phyloP scores from a whole-genome alignment of 805 yeast genomes.

The Lachancea sp. region DNA sequence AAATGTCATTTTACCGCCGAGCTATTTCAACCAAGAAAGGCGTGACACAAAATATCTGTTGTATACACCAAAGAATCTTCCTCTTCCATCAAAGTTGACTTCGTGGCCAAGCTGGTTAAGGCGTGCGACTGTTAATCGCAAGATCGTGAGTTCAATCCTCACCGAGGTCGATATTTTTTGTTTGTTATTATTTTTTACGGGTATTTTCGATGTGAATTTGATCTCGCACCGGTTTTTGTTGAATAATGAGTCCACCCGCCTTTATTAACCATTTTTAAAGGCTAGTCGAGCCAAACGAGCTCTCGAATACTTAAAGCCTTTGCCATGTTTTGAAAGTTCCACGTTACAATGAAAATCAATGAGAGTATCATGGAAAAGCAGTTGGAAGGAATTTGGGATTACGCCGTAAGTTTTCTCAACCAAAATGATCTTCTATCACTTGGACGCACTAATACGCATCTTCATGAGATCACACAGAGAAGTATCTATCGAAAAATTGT shows the following conservation, averaged over 20 bases:
- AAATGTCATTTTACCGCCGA: neutral
- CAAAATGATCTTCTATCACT: conserved; percentile 36
- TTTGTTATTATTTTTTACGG: neutral
- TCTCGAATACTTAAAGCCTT: neutral
- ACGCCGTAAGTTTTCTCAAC: conserved; percentile 28
- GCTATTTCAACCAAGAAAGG: neutral
- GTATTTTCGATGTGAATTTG: no score
- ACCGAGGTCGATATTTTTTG: conserved; percentile 40
- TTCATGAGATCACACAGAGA: conserved; percentile 28
- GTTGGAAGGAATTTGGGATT: conserved; percentile 2
- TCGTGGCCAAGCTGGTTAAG: conserved; percentile 56
- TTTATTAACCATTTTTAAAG: neutral
- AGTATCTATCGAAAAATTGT: conserved; percentile 35
- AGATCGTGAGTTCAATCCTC: conserved; percentile 59
- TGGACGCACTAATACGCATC: conserved; percentile 28
- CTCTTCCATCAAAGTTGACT: conserved; percentile 26
- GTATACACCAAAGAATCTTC: neutral
- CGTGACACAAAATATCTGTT: neutral
- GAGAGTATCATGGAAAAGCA: neutral
- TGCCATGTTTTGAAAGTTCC: neutral
- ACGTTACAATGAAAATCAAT: neutral
- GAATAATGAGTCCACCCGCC: neutral
- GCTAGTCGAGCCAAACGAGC: neutral
- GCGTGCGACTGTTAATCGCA: conserved; percentile 62
- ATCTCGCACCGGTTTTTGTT: neutral